Evolutionary conservation across 441 rosid genomes (phyloP), one percentile per base, ranked within the genome.

Genomic region (Manihot esculenta): DNA sequence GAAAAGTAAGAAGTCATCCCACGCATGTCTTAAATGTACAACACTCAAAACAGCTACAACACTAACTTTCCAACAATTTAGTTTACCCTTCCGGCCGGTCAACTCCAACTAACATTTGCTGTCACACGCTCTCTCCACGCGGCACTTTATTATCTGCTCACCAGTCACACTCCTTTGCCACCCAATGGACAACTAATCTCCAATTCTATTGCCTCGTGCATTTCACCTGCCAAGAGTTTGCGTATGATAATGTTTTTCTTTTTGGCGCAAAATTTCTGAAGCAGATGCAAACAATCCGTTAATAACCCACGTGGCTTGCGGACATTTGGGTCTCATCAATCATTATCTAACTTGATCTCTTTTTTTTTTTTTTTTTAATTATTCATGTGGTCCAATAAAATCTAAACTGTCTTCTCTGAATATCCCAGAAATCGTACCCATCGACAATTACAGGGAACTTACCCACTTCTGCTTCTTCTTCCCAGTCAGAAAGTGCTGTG

Each of bases 231-330:
- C 35, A 1, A 0, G n/a, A 24, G 3, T 21, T 5, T 63, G 17
- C 44, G 58, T 30, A 30, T 49, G 12, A 7, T 6, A 30, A 12
- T 5, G 5, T 0, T 5, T 14, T 0, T 54, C 27, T 26, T 21
- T 12, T 33, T 33, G 24, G 21, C 10, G 3, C 56, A 44, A 3
- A 21, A 64, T 15, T 38, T 41, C 49, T 24, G n/a, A 27, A 45
- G 8, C 60, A 23, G 58, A 58, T 48, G 27, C 18, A 18, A 64
- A 64, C 23, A 56, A 66, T 20, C 76, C 69, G 71, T 63, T 66
- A 5, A 1, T 35, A 15, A 14, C 17, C 45, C 84, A 80, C 79
- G 76, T 76, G 82, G 75, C 64, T 23, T 73, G 78, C 83, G 82
- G 88, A 82, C 84, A 68, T 0, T 14, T 1, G 12, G 5, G 21